phyloP scores from a whole-genome alignment of 2,329 filamentous ascomycete species.

The Cyanodermella asteris region DNA sequence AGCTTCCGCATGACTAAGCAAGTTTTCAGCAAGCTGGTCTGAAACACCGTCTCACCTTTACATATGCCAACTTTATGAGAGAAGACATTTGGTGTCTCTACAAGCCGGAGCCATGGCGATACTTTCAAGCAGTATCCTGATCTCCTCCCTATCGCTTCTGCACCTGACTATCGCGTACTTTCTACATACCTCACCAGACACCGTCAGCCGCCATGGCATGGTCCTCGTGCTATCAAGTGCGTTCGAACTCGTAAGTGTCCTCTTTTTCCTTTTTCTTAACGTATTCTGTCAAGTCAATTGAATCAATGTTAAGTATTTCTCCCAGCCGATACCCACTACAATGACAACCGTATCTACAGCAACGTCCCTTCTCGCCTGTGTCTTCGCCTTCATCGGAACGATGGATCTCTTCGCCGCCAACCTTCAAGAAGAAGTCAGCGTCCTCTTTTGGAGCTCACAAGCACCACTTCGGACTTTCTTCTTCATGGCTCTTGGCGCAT shows the following conservation, averaged over 20 bases:
- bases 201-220: slow-evolving; percentile 56
- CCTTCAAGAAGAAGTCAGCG: slow-evolving; percentile 42
- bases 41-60: too few relatives aligned
- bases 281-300: slow-evolving; percentile 2
- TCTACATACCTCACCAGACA: slow-evolving; percentile 51
- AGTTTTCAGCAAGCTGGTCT: too few relatives aligned
- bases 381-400: slow-evolving; percentile 44
- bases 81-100: too few relatives aligned
- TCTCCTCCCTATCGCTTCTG: slow-evolving; percentile 63
- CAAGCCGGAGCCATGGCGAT: too few relatives aligned
- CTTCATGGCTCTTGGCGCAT: slow-evolving; percentile 36
- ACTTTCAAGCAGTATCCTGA: slow-evolving; percentile 58
- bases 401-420: slow-evolving; percentile 46
- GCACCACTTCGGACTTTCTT: slow-evolving; percentile 44
- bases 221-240: slow-evolving; percentile 66
- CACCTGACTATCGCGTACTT: slow-evolving; percentile 69
- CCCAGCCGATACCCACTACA: slow-evolving; percentile 39
- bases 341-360: slow-evolving; percentile 50
- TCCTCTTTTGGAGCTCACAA: slow-evolving; percentile 42
- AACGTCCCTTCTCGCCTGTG: slow-evolving; percentile 43
- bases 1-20: too few relatives aligned
- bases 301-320: slow-evolving; percentile 10
- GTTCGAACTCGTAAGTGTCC: slow-evolving; percentile 46
- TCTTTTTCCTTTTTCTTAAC: slow-evolving; percentile 3
- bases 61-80: too few relatives aligned